Percentiles rank a stretch among this genome's conserved stretches.
Conservation (phyloP, 805 yeast species). For the Vanderwaltozyma polyspora region DNA sequence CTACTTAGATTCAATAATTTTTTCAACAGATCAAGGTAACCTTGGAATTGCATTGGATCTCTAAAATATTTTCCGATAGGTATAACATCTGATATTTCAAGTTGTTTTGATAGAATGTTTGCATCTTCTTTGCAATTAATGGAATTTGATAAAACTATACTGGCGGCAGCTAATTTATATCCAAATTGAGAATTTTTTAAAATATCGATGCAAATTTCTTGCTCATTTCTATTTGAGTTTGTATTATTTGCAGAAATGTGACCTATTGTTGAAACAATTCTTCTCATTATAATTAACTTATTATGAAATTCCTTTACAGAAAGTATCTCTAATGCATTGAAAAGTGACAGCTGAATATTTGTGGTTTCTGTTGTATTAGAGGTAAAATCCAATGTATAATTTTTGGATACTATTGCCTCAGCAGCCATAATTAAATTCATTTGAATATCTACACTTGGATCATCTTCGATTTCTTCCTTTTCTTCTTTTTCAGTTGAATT, state of each 20-base stretch:
- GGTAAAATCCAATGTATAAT: constrained; percentile 8
- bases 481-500: constrained; percentile 4
- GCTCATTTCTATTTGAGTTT: constrained; percentile 14
- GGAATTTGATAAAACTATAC: constrained; percentile 20
- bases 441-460: constrained; percentile 15
- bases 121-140: constrained; percentile 15
- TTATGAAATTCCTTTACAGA: constrained; percentile 14
- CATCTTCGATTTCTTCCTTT: constrained; percentile 6
- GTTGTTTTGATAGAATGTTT: constrained; percentile 6
- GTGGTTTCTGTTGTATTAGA: constrained; percentile 1
- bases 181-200: constrained; percentile 9
- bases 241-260: constrained; percentile 19
- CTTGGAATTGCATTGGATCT: constrained; percentile 27
- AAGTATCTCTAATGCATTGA: constrained; percentile 10
- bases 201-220: constrained; percentile 7
- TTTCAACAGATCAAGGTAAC: constrained; percentile 20
- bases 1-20: constrained; percentile 18
- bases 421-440: constrained; percentile 11
- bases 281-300: constrained; percentile 24
- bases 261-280: constrained; percentile 18
- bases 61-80: constrained; percentile 6
- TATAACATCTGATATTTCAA: constrained; percentile 11
- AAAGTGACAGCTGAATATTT: constrained; percentile 10
- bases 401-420: constrained; percentile 11
- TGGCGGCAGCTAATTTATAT: constrained; percentile 18